Evolutionary conservation across 768 basidiomycete species (phyloP), one percentile per base, ranked within the genome.

Genomic region (Antrodiella citrinella): DNA sequence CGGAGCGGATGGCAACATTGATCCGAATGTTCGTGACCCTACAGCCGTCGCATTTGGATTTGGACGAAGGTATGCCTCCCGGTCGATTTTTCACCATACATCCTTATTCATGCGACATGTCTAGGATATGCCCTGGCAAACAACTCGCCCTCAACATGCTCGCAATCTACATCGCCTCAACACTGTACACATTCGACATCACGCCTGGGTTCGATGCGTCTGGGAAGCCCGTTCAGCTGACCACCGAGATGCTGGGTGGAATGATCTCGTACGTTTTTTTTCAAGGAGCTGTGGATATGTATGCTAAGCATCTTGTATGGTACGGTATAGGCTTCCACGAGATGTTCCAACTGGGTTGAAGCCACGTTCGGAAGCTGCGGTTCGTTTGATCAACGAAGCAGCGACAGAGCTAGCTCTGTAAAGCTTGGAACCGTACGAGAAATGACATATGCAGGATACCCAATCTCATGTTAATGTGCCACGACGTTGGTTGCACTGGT

Each of bases 11-110:
- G 49, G 44, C 10, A 22, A 1, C 3, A 44, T 50, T 2, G 47
- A 54, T 35, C 11, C 54, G 10, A 65, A 67, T 26, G 41, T 43
- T 5, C 41, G 41, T 5, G 41, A 43, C 21, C 61, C 54, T 15
- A 12, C 61, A 12, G 47, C 23, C 4, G 62, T 57, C 48, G 54
- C 12, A 2, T 69, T 56, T 46, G 68, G 68, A 11, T 66, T 62
- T 18, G 68, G 68, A 2, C 57, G 69, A n/a, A 7, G 41, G 41
- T 43, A n/a, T 18, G 30, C 30, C 15, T 15, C 15, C 30, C 15
- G 30, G 30, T 7, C 30, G 7, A 35, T 15, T 7, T 35, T 35
- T 35, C 30, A 35, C 30, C 7, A 35, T 7, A 35, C 7, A 35
- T 35, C 7, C 30, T 7, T 35, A 15, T 35, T 35, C 30, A 7